phyloP scores from a whole-genome alignment of 805 yeast genomes.

The Jamesozyma spencerorum region DNA sequence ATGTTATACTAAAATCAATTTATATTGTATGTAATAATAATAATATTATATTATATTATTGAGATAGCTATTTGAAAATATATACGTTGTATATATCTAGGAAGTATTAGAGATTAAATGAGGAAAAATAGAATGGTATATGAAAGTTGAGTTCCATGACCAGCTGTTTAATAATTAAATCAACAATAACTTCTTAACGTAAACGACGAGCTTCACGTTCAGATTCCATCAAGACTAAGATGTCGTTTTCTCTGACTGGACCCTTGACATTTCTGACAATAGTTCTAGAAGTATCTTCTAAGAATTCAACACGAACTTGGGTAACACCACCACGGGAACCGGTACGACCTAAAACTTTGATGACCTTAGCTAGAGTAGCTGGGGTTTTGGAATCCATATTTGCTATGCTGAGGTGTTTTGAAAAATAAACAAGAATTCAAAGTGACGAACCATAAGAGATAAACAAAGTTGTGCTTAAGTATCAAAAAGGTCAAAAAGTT shows the following conservation, averaged over 20 bases:
- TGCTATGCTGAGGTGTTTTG: conserved; percentile 12
- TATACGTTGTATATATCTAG: background rate
- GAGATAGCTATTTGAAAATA: background rate
- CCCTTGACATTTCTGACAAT: conserved; percentile 97
- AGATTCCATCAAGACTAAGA: conserved; percentile 98
- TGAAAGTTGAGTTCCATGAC: background rate
- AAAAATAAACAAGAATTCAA: background rate
- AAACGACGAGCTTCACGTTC: conserved; percentile 98
- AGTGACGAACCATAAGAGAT: background rate
- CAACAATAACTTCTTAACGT: conserved; percentile 39
- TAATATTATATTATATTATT: background rate
- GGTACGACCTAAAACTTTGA: conserved; percentile 99
- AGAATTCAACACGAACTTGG: conserved; percentile 95
- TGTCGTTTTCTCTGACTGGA: conserved; percentile 96
- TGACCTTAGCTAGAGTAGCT: conserved; percentile 98
- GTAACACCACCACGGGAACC: conserved; percentile 99
- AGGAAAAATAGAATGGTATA: too few relatives aligned
- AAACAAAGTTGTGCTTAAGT: background rate
- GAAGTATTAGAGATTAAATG: too few relatives aligned
- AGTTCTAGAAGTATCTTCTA: conserved; percentile 90
- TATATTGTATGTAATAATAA: too few relatives aligned
- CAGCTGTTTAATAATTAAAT: background rate
- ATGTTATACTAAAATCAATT: too few relatives aligned
- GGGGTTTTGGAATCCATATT: conserved; percentile 55
- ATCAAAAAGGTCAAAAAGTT: background rate